Conservation (phyloP, 345 rosid species). For the Camelina neglecta region DNA sequence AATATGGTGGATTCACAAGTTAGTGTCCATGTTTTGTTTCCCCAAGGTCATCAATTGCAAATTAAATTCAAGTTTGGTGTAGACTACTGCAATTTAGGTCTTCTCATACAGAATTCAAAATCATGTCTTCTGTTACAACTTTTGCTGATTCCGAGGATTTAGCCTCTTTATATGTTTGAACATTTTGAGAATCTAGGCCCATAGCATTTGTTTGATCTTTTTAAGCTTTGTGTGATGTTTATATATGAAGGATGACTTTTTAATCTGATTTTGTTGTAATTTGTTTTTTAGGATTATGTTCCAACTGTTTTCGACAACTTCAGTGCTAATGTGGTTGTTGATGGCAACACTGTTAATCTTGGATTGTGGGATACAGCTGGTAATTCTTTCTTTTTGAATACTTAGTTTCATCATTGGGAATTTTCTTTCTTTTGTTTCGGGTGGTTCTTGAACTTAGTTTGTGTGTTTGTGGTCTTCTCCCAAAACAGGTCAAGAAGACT, state of each 20-base stretch:
- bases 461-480: slow-evolving; percentile 6
- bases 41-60: neutral
- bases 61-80: too few relatives aligned
- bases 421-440: neutral
- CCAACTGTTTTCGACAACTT: slow-evolving; percentile 98
- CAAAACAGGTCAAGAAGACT: slow-evolving; percentile 88
- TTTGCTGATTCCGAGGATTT: neutral
- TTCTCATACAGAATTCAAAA: neutral
- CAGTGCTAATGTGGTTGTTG: slow-evolving; percentile 97
- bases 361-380: slow-evolving; percentile 99
- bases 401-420: neutral
- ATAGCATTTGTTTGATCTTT: too few relatives aligned
- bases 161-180: neutral
- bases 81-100: too few relatives aligned
- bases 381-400: slow-evolving; percentile 43
- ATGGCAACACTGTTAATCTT: slow-evolving; percentile 88
- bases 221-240: too few relatives aligned
- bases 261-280: too few relatives aligned
- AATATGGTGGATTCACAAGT: neutral
- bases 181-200: neutral
- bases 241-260: too few relatives aligned
- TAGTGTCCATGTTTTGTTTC: neutral
- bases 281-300: slow-evolving; percentile 77
- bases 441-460: slow-evolving; percentile 15
- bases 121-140: neutral